Conservation (phyloP, 805 yeast genomes). For the Ogataea saltuana region DNA sequence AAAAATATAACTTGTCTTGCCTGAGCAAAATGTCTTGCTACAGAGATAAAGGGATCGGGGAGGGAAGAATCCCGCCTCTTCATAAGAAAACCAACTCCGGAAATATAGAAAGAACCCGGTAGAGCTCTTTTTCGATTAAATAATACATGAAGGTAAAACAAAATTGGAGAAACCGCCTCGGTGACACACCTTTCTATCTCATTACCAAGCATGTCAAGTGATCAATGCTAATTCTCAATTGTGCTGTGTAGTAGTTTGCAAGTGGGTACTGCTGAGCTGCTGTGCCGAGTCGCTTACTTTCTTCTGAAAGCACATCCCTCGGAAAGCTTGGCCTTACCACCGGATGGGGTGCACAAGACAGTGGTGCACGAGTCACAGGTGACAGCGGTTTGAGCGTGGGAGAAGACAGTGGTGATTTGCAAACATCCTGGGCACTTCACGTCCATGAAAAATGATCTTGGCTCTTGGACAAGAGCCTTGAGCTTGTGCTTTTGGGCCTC, state of each 20-base stretch:
- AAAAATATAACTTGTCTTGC: no score
- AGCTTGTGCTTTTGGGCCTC: slow-evolving; percentile 97
- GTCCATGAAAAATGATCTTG: slow-evolving; percentile 99
- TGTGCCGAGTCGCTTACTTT: slow-evolving; percentile 58
- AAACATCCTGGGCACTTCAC: slow-evolving; percentile 99
- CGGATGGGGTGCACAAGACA: slow-evolving; percentile 98
- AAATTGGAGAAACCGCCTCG: slow-evolving; percentile 7
- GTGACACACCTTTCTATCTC: slow-evolving; percentile 6
- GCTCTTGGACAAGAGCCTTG: slow-evolving; percentile 94
- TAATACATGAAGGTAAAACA: slow-evolving; percentile 10
- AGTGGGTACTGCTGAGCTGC: no score
- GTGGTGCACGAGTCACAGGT: slow-evolving; percentile 99
- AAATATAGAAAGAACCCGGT: slow-evolving; percentile 6
- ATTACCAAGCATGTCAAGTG: slow-evolving; percentile 9
- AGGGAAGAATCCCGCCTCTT: no score
- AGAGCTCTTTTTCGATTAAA: slow-evolving; percentile 8
- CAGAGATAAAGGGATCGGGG: no score
- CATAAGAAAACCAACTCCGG: slow-evolving; percentile 5
- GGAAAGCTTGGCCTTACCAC: slow-evolving; percentile 99
- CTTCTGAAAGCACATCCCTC: slow-evolving; percentile 99
- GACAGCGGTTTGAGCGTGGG: slow-evolving; percentile 99
- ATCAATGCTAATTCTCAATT: slow-evolving; percentile 9
- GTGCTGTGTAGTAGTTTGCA: slow-evolving; percentile 7
- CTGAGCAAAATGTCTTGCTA: background rate
- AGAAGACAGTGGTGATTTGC: slow-evolving; percentile 98